phyloP scores from a whole-genome alignment of 306 rosid species.

The Neltuma alba region DNA sequence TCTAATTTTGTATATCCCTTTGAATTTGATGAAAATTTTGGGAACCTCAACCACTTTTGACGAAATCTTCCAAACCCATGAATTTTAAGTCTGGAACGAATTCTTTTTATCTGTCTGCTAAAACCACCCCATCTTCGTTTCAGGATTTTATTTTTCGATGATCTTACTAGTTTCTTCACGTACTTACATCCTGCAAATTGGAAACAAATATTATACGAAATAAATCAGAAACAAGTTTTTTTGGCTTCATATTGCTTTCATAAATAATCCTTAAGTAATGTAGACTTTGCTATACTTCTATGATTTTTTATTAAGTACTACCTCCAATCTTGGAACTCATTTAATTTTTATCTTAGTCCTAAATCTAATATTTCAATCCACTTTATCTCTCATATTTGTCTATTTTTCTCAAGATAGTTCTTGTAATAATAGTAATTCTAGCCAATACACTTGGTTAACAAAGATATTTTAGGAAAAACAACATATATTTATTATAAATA shows the following conservation, averaged over 20 bases:
- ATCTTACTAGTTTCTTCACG: slow-evolving; percentile 47
- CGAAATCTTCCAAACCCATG: slow-evolving; percentile 73
- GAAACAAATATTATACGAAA: slow-evolving; percentile 32
- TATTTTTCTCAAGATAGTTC: no score
- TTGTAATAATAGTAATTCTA: no score
- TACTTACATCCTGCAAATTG: slow-evolving; percentile 52
- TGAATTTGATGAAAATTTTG: slow-evolving; percentile 65
- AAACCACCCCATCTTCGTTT: slow-evolving; percentile 54
- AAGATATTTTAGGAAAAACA: no score
- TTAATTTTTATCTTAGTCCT: no score
- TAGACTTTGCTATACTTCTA: background rate
- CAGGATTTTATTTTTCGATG: slow-evolving; percentile 51
- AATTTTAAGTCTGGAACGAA: slow-evolving; percentile 61
- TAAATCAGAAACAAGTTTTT: background rate
- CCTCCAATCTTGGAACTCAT: no score
- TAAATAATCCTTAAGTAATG: background rate
- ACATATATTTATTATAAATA: no score
- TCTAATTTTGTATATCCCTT: slow-evolving; percentile 56
- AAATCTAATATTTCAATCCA: no score
- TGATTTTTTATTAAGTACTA: no score
- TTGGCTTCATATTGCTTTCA: slow-evolving; percentile 12
- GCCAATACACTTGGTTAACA: no score
- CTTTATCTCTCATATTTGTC: no score
- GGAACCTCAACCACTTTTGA: slow-evolving; percentile 72
- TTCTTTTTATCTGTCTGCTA: slow-evolving; percentile 63